These are phyloP conservation scores for Phialocephala sp. DNA, from an alignment of 2,329 filamentous ascomycete species.

Conservation along the genomic window DNA sequence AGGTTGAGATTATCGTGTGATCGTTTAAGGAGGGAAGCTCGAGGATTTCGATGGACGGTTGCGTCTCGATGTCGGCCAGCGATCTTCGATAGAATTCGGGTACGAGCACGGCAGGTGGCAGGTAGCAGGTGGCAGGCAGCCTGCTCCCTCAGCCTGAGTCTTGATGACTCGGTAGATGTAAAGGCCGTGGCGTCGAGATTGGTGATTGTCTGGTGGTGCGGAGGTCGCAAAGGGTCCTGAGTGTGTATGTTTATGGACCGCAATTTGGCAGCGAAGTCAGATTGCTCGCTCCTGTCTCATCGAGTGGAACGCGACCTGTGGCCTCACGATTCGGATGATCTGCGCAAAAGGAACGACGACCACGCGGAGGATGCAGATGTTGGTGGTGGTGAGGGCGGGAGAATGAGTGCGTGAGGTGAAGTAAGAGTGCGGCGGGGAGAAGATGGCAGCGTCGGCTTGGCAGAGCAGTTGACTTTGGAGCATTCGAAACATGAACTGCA, in stretches of 20 bases:
- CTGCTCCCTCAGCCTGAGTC: conserved; percentile 8
- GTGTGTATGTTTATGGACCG: conserved; percentile 17
- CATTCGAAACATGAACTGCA: not conserved
- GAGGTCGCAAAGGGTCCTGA: conserved; percentile 9
- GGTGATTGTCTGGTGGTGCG: conserved; percentile 16
- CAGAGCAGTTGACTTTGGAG: not conserved
- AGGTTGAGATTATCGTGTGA: conserved; percentile 15
- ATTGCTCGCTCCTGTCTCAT: conserved; percentile 3
- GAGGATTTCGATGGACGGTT: conserved; percentile 21
- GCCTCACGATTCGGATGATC: conserved; percentile 2
- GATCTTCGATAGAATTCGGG: conserved; percentile 19
- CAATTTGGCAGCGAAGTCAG: conserved; percentile 7
- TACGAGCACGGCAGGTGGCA: conserved; percentile 15
- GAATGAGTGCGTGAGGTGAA: not conserved
- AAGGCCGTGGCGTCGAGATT: conserved; percentile 10
- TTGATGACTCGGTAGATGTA: conserved; percentile 11
- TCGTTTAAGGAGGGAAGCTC: conserved; percentile 17
- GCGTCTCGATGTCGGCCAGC: conserved; percentile 29
- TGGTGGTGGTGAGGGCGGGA: not conserved
- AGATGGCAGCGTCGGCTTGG: not conserved
- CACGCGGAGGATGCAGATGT: not conserved
- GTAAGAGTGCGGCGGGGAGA: not conserved
- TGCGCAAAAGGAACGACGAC: conserved; percentile 13
- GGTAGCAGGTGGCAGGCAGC: conserved; percentile 1
- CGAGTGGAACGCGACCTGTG: not conserved